A percentile compares a stretch with the other conserved stretches of the same genome.
These are phyloP conservation scores for Saturnispora diversa DNA, from an alignment of 805 yeast genomes.

Conservation along the genomic window DNA sequence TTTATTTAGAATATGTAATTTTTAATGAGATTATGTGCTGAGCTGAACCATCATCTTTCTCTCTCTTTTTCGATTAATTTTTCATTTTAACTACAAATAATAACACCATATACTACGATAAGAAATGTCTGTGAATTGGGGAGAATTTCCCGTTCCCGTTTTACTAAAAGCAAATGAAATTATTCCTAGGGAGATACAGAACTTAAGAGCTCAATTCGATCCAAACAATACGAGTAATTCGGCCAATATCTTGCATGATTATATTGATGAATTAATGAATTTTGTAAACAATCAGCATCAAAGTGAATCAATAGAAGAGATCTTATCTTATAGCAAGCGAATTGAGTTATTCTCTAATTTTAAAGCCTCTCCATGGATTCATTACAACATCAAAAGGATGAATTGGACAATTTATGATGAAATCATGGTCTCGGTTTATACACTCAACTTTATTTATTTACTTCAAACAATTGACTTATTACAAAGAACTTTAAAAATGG, in stretches of 20 bases:
- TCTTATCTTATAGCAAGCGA: constrained; percentile 2
- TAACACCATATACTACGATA: too few species aligned
- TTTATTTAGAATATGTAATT: too few species aligned
- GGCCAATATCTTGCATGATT: constrained; percentile 19
- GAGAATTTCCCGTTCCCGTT: constrained; percentile 16
- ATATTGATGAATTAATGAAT: constrained; percentile 21
- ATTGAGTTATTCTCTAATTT: background rate
- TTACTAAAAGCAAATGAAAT: background rate
- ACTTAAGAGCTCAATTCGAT: constrained; percentile 16
- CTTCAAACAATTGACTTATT: constrained; percentile 16
- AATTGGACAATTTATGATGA: constrained; percentile 20
- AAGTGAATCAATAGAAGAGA: constrained; percentile 12
- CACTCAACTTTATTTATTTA: constrained; percentile 17
- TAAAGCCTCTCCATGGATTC: constrained; percentile 13
- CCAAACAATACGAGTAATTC: constrained; percentile 20
- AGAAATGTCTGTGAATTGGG: constrained; percentile 6
- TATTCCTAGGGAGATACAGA: constrained; percentile 14
- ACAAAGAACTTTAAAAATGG: constrained; percentile 7
- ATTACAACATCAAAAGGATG: constrained; percentile 6
- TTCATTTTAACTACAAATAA: too few species aligned
- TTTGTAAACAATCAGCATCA: constrained; percentile 4
- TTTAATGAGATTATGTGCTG: too few species aligned
- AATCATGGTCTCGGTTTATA: constrained; percentile 16
- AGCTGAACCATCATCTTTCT: too few species aligned
- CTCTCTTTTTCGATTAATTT: too few species aligned